Base-by-base conservation (phyloP, 495 filamentous ascomycete genomes). In the Peziza echinospora region DNA sequence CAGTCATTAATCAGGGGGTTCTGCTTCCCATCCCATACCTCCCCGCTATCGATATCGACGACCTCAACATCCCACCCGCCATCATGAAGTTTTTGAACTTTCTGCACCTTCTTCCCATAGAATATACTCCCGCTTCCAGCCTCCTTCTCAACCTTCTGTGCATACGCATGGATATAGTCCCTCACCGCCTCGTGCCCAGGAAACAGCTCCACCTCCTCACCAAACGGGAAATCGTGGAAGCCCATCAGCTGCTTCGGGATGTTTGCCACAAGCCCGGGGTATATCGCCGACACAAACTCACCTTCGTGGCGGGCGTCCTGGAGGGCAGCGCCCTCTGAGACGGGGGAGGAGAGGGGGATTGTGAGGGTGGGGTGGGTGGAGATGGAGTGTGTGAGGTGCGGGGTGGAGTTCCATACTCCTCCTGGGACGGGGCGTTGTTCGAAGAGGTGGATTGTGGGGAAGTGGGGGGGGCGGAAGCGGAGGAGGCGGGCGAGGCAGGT, bases 321-420 rank as follows among this genome's bases (percentile, higher is more conserved):
- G n/a, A n/a, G n/a, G n/a, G n/a, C n/a, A n/a, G n/a, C n/a, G n/a
- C n/a, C n/a, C n/a, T n/a, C n/a, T n/a, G n/a, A n/a, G n/a, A n/a
- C n/a, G n/a, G n/a, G n/a, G n/a, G n/a, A n/a, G n/a, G n/a, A n/a
- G n/a, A n/a, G n/a, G n/a, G n/a, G n/a, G n/a, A n/a, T n/a, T n/a
- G n/a, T n/a, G n/a, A n/a, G n/a, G n/a, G n/a, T n/a, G n/a, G n/a
- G n/a, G n/a, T n/a, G n/a, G n/a, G n/a, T n/a, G n/a, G n/a, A n/a
- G n/a, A n/a, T n/a, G n/a, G n/a, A n/a, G n/a, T n/a, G 42, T 16
- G 49, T 49, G 7, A 48, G 48, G 41, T 59, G 51, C 1, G 65
- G 62, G 37, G 68, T 75, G 55, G 78, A 81, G 53, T 89, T 78
- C 87, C 87, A 96, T 5, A 82, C 72, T 4, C 87, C 87, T 44